Evolutionary conservation across 441 rosid species (phyloP), one percentile per base, ranked within the genome.

Genomic region (Sinapis alba): DNA sequence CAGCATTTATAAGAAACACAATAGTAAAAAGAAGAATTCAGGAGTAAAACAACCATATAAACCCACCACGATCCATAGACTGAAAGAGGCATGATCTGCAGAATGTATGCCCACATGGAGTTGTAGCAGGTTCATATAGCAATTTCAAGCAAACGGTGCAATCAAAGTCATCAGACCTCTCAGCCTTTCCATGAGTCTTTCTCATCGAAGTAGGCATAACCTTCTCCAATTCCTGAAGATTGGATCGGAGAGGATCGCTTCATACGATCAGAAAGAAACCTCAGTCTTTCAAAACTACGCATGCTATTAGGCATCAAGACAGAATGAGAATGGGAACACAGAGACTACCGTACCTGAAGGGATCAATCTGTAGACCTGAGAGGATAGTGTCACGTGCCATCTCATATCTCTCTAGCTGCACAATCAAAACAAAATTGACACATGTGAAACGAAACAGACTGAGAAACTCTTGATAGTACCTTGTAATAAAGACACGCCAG

Each of bases 71-170:
- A 81, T 93, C 99, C 97, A 90, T 91, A 47, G 98, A 85, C 83
- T 93, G 99, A 75, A 91, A 87, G 58, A 93, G 86, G 76, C 98
- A 96, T 47, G 92, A 81, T 51, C 90, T 89, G 82, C 99, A 96
- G 82, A 93, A 96, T 45, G 97, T 88, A 87, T 96, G 99, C 69
- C 99, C 99, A 61, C 99, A 96, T 12, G 99, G 90, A 69, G 98
- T 91, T 4, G 99, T 96, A 65, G 87, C 78, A 71, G 99, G 99
- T 60, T 93, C 92, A 79, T 84, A 90, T n/a, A 96, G 81, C 83
- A 96, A 82, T 83, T 96, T 96, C 82, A 93, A 82, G 73, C 99
- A 96, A 62, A 96, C 85, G 2, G 94, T 91, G 84, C 98, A 96
- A 72, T 90, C 97, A 80, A 93, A 96, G 51, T 91, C 99, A 86